These are phyloP conservation scores for Ensete ventricosum DNA, from an alignment of 176 grass and related monocot genomes.

Conservation along the genomic window DNA sequence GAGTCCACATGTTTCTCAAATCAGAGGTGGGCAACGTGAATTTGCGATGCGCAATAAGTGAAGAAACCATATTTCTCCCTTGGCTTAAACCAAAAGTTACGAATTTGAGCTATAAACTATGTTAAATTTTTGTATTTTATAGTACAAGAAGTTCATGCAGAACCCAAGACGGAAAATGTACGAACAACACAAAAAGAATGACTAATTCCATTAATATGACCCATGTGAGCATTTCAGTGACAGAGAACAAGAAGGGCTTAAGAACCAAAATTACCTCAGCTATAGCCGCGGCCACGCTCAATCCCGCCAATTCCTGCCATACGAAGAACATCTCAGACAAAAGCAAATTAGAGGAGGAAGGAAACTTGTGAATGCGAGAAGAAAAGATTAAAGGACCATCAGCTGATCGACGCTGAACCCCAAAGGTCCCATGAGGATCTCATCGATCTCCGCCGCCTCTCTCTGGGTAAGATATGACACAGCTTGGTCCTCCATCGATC, in stretches of 20 bases:
- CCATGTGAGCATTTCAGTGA: not conserved
- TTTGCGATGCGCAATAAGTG: too few relatives aligned
- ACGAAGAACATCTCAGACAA: not conserved
- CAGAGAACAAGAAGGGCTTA: not conserved
- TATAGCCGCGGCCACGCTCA: constrained; percentile 60
- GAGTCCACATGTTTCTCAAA: too few relatives aligned
- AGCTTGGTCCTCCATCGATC: constrained; percentile 12
- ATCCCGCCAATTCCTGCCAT: constrained; percentile 69
- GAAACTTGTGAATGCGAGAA: not conserved
- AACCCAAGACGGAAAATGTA: not conserved
- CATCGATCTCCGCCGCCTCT: constrained; percentile 63
- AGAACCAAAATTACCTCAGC: constrained; percentile 44
- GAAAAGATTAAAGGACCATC: constrained; percentile 39
- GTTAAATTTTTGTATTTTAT: too few relatives aligned
- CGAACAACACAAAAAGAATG: not conserved
- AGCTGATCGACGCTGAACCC: constrained; percentile 83
- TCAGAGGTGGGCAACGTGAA: too few relatives aligned
- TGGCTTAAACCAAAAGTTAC: too few relatives aligned
- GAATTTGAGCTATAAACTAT: too few relatives aligned
- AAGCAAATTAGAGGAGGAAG: not conserved
- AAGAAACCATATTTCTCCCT: too few relatives aligned
- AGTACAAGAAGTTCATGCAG: too few relatives aligned
- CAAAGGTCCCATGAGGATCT: constrained; percentile 81
- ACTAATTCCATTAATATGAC: not conserved
- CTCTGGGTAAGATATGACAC: constrained; percentile 65